Base-by-base conservation (phyloP, 768 basidiomycete genomes). In the Cubamyces lactineus region DNA sequence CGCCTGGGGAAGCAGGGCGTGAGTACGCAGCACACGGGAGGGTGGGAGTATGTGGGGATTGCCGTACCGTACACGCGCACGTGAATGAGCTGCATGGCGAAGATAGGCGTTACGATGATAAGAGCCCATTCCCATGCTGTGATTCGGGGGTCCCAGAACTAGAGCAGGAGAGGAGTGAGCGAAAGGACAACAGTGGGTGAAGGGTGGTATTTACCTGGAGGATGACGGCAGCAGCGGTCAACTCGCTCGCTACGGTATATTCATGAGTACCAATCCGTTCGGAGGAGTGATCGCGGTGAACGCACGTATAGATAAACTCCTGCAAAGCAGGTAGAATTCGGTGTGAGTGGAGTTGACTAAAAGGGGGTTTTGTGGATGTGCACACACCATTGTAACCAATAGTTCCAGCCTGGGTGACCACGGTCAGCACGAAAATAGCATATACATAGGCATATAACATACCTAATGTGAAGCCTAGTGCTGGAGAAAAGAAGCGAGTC, bases 381-480 rank as follows among this genome's bases (percentile, higher is more conserved):
- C 7, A 69, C 71, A 38, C 51, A 77, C 75, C 76, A 79, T 69
- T 84, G 84, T 15, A 85, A 73, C 77, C 82, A 85, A 65, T 86
- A 84, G 72, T 82, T 83, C 82, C 83, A 85, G 4, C 82, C 82
- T 41, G 41, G 23, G 6, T 48, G 24, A n/a, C 24, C 2, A 9
- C 46, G 6, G 13, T 30, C 0, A 51, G 55, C 30, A 30, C 23
- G 13, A 28, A 50, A 13, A 41, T 17, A 30, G 28, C 52, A 53
- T 48, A 57, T 34, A 40, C 46, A 24, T 19, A 38, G 2, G 16
- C 16, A 19, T 16, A 16, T 34, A n/a, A 53, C 74, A 50, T 66
- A 81, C 82, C 84, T 42, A 84, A 73, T 19, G 84, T 83, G 66
- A 86, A 87, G 5, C 84, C 86, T 28, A 87, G 76, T 2, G 84